Percentiles rank a stretch among this genome's conserved stretches.
Conservation (phyloP, 257 asterid species). For the Pogostemon cablin region DNA sequence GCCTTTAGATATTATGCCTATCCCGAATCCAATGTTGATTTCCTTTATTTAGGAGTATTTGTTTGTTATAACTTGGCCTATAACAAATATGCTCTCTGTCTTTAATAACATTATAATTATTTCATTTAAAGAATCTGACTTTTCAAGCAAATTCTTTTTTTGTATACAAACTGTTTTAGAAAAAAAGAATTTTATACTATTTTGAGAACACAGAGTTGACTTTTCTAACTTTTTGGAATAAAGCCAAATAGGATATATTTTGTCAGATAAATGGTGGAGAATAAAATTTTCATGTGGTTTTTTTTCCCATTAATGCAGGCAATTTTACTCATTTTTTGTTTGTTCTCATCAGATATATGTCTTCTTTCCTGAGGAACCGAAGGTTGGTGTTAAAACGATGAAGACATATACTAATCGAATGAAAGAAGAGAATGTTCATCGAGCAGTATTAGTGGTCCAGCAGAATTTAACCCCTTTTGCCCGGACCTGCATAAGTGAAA, state of each 20-base stretch:
- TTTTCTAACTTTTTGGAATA: no score
- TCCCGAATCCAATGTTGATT: no score
- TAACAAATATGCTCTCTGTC: background rate
- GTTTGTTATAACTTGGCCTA: no score
- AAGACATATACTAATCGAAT: conserved; percentile 70
- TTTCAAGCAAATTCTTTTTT: background rate
- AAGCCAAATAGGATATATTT: no score
- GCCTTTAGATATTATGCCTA: no score
- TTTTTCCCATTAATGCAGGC: background rate
- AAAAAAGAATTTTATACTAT: no score
- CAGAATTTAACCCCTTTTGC: conserved; percentile 78
- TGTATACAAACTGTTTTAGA: no score
- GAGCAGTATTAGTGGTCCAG: conserved; percentile 78
- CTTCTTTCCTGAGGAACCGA: conserved; percentile 77
- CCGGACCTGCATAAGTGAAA: conserved; percentile 61
- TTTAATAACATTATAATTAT: background rate
- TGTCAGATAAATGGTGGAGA: no score
- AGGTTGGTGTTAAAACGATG: conserved; percentile 80
- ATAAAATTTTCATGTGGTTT: background rate
- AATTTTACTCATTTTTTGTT: conserved; percentile 9
- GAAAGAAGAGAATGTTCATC: conserved; percentile 66
- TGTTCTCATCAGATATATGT: conserved; percentile 63
- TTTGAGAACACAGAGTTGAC: no score
- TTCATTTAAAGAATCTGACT: background rate
- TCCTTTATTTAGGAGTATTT: no score